Base-by-base conservation (phyloP, 441 rosid species). In the Populus hybrid region DNA sequence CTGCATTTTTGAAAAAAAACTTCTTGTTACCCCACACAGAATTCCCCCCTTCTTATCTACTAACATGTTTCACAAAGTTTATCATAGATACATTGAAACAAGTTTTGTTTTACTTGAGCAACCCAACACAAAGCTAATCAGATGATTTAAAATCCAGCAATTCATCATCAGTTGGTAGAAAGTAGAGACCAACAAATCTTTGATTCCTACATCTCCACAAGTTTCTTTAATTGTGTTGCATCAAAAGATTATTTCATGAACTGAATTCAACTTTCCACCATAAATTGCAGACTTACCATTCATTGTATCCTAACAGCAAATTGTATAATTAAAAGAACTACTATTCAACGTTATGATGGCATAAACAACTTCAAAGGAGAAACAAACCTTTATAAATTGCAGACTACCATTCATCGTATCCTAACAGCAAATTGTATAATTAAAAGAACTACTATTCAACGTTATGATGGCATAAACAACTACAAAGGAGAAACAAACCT, bases 401-500 rank as follows among this genome's bases (percentile, higher is more conserved):
- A 5, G 63, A 6, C 63, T 56, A 56, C 9, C 63, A 56, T 20
- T 56, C 21, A 5, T 16, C 5, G 61, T 53, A 2, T 53, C 7
- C 61, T 53, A 53, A 0, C 61, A 53, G 61, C 61, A 16, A 53
- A 53, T 16, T 53, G 61, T 0, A 53, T 53, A 53, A 53, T 53
- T 53, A 53, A 53, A 53, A 56, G 63, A 56, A 56, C 63, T 56
- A 56, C 9, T 20, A 56, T 6, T 56, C 63, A 56, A 56, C 61
- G 61, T 53, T 53, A 53, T 53, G 61, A 53, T 4, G 61, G 61
- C n/a, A 16, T 16, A 53, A 5, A 53, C 7, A 53, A 18, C 61
- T 53, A 53, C 7, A 53, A 5, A 53, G 61, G 0, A 53, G 61
- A 53, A 53, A 74, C 70, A 67, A 50, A 95, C 97, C 97, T 89